Evolutionary conservation across 1,284 basidiomycete genomes (phyloP).

Genomic region (Exobasidium rhododendri): DNA sequence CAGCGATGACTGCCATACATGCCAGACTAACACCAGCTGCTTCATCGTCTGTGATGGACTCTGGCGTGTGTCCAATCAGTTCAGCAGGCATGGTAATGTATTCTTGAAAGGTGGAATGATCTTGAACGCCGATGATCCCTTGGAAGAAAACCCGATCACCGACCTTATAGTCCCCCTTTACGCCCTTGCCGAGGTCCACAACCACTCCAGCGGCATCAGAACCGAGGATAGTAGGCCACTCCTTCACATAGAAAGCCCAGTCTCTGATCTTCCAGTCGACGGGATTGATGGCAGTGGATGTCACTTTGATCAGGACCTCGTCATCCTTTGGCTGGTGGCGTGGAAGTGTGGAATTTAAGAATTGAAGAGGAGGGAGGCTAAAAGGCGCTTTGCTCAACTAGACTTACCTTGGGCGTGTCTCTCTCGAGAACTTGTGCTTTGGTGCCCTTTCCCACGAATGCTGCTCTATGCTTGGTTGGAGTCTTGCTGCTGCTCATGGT

Average conservation of each 20-base stretch:
- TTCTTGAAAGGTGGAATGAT: constrained; percentile 38
- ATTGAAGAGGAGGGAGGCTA: not conserved
- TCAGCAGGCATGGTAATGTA: constrained; percentile 32
- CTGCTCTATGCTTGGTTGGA: not conserved
- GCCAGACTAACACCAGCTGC: constrained; percentile 36
- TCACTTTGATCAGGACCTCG: constrained; percentile 19
- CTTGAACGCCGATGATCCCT: constrained; percentile 32
- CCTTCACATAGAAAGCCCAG: constrained; percentile 16
- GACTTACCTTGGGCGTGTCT: not conserved
- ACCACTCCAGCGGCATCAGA: constrained; percentile 38
- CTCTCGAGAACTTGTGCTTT: not conserved
- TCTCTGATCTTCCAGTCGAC: constrained; percentile 21
- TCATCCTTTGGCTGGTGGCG: constrained; percentile 32
- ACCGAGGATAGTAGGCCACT: constrained; percentile 34
- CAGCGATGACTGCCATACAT: constrained; percentile 25
- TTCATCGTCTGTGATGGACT: constrained; percentile 33
- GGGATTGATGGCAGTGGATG: constrained; percentile 18
- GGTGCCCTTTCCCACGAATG: not conserved
- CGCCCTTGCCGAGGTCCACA: constrained; percentile 17
- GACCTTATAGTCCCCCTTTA: constrained; percentile 22
- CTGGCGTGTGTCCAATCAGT: constrained; percentile 30
- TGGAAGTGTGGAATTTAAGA: constrained; percentile 16
- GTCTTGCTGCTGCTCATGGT: not conserved
- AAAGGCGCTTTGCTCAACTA: constrained; percentile 25
- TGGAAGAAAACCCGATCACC: constrained; percentile 47